phyloP scores from a whole-genome alignment of 2,329 filamentous ascomycete genomes.

The Fusarium devonianum region DNA sequence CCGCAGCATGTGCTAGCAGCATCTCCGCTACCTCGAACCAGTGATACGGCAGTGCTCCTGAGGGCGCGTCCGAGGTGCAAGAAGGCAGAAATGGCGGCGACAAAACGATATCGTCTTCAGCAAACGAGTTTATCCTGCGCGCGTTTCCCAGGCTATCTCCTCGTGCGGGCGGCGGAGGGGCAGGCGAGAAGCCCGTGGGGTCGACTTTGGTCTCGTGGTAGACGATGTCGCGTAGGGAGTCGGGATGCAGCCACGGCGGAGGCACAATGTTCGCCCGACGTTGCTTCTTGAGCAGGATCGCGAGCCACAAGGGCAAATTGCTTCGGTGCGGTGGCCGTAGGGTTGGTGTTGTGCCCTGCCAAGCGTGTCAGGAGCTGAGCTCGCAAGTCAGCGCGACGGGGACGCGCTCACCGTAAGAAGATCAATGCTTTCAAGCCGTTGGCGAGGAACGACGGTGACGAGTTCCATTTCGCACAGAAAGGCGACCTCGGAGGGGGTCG shows the following conservation, averaged over 20 bases:
- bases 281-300: constrained; percentile 92
- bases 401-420: constrained; percentile 77
- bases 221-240: constrained; percentile 79
- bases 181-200: constrained; percentile 76
- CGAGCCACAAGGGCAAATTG: constrained; percentile 89
- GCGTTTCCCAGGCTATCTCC: constrained; percentile 56
- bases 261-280: constrained; percentile 91
- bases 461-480: constrained; percentile 98
- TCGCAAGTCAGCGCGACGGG: constrained; percentile 21
- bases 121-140: constrained; percentile 41
- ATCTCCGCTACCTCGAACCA: constrained; percentile 93
- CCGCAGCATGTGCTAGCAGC: constrained; percentile 81
- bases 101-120: constrained; percentile 47
- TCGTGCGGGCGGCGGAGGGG: constrained; percentile 69
- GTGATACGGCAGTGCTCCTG: constrained; percentile 84
- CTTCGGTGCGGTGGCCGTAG: constrained; percentile 83
- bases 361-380: constrained; percentile 26
- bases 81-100: constrained; percentile 81
- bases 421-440: constrained; percentile 84
- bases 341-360: constrained; percentile 76
- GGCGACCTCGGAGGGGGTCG: constrained; percentile 86
- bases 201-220: constrained; percentile 79
- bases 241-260: constrained; percentile 84
- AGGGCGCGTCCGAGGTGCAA: constrained; percentile 72
- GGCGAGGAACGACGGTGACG: constrained; percentile 89